A percentile compares a stretch with the other conserved stretches of the same genome.
phyloP scores from a whole-genome alignment of 371 early-diverging fungal species.

The Apophysomyces trapeziformis region DNA sequence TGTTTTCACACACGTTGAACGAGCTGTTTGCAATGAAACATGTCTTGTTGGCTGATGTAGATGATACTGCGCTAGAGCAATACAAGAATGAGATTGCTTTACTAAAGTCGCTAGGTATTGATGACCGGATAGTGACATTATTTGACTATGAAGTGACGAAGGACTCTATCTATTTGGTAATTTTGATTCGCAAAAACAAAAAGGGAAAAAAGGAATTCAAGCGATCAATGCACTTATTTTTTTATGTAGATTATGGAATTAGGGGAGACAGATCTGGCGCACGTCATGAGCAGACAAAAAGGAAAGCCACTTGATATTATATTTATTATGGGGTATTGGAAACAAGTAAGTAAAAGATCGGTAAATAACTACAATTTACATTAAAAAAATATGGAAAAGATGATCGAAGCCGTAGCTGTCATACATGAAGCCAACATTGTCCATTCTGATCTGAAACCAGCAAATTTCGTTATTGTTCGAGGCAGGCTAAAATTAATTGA shows the following conservation, averaged over 20 bases:
- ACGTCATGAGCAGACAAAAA: conserved; percentile 62
- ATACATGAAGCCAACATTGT: conserved; percentile 91
- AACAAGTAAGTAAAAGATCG: conserved; percentile 58
- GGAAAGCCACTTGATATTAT: conserved; percentile 65
- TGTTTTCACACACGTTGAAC: conserved; percentile 60
- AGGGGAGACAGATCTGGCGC: conserved; percentile 92
- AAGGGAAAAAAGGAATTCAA: not conserved
- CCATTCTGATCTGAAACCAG: conserved; percentile 97
- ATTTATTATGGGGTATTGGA: conserved; percentile 84
- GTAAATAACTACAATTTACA: conserved; percentile 1
- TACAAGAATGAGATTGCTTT: conserved; percentile 86
- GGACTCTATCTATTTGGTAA: conserved; percentile 14
- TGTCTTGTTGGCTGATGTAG: conserved; percentile 75
- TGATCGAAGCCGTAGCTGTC: conserved; percentile 89
- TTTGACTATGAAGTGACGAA: conserved; percentile 75
- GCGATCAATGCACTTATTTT: not conserved
- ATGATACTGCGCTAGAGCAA: conserved; percentile 64
- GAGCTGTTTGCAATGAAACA: conserved; percentile 86
- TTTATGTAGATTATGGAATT: conserved; percentile 75
- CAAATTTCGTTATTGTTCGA: conserved; percentile 87
- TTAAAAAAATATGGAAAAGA: conserved; percentile 52
- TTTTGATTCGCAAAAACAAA: not conserved
- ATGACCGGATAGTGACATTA: conserved; percentile 76
- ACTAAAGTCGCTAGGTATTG: conserved; percentile 63
- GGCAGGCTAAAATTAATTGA: conserved; percentile 94